Conservation (phyloP, 352 stramenopile genomes). For the Globisporangium mamillatum region DNA sequence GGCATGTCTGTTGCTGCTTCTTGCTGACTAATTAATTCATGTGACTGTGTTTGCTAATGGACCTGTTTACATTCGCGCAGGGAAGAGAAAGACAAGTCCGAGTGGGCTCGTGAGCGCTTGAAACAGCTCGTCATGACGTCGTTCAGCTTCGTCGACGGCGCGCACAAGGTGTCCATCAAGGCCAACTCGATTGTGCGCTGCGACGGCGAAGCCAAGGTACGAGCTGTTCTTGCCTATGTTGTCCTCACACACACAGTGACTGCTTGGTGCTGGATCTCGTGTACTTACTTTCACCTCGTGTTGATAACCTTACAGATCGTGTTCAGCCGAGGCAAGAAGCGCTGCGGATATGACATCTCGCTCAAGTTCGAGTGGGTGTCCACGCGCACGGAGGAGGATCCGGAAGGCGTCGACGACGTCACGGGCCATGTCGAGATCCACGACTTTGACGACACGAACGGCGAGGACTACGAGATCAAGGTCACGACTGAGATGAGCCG, state of each 20-base stretch:
- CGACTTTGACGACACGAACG: slow-evolving; percentile 84
- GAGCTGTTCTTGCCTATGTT: background rate
- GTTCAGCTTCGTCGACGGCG: slow-evolving; percentile 56
- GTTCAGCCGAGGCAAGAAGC: slow-evolving; percentile 83
- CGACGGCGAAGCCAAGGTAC: slow-evolving; percentile 79
- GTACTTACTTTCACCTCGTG: background rate
- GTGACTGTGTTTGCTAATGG: background rate
- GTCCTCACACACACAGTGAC: background rate
- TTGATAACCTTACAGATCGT: slow-evolving; percentile 38
- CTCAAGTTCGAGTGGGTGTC: slow-evolving; percentile 78
- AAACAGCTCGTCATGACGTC: slow-evolving; percentile 65
- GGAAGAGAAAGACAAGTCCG: slow-evolving; percentile 82
- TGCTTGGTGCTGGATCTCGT: background rate
- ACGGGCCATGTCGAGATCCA: slow-evolving; percentile 73
- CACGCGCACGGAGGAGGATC: slow-evolving; percentile 30
- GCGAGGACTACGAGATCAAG: slow-evolving; percentile 75
- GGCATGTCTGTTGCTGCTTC: background rate
- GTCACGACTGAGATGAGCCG: slow-evolving; percentile 47
- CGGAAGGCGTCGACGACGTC: slow-evolving; percentile 44
- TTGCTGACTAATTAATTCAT: background rate
- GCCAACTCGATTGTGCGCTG: slow-evolving; percentile 61
- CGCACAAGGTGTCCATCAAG: slow-evolving; percentile 49
- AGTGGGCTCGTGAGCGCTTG: slow-evolving; percentile 70
- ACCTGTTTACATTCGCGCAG: slow-evolving; percentile 22
- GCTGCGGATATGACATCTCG: slow-evolving; percentile 79